Conservation (phyloP, 768 basidiomycete genomes). For the Daedaleopsis sinensis region DNA sequence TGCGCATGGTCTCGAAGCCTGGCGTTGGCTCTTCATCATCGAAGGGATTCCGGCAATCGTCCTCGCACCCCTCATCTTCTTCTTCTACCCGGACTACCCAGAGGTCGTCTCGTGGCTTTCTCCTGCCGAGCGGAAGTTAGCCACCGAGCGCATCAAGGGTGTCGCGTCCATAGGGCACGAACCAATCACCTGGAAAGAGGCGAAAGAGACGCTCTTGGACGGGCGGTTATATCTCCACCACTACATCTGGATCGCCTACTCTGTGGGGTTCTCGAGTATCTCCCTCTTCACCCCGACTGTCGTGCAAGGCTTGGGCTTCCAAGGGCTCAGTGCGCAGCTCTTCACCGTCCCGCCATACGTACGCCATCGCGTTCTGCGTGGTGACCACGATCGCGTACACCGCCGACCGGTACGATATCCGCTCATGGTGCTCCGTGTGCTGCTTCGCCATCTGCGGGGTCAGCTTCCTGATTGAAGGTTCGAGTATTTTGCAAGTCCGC, state of each 20-base stretch:
- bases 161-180: constrained; percentile 40
- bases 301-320: constrained; percentile 62
- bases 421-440: constrained; percentile 17
- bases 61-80: constrained; percentile 14
- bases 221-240: constrained; percentile 44
- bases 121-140: constrained; percentile 36
- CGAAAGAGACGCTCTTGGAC: constrained; percentile 37
- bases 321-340: constrained; percentile 55
- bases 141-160: constrained; percentile 39
- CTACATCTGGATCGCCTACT: constrained; percentile 43
- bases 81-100: constrained; percentile 21
- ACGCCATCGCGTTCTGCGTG: constrained; percentile 35
- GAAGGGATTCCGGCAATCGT: constrained; percentile 37
- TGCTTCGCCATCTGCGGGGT: constrained; percentile 22
- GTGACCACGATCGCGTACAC: constrained; percentile 23
- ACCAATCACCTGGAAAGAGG: constrained; percentile 41
- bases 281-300: constrained; percentile 73
- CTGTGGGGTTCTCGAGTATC: constrained; percentile 44
- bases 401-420: constrained; percentile 23
- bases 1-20: constrained; percentile 26
- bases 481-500: too few relatives aligned
- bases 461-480: constrained; percentile 27
- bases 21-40: constrained; percentile 43
- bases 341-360: constrained; percentile 57
- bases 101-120: constrained; percentile 22